Evolutionary conservation across 1,284 basidiomycete species (phyloP).

Genomic region (Cutaneotrichosporon mucoides): DNA sequence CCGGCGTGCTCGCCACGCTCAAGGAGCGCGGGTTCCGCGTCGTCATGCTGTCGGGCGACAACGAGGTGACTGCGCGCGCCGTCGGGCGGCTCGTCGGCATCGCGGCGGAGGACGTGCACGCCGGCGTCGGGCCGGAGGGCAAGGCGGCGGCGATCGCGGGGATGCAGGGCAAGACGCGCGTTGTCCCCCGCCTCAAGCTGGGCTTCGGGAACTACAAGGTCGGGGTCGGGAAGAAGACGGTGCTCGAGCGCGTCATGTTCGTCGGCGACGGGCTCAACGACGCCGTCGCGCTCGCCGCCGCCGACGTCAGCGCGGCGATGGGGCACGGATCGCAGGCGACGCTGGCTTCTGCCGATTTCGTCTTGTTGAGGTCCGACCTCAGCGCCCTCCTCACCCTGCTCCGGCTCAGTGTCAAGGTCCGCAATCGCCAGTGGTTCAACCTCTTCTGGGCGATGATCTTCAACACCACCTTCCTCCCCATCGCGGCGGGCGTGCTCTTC

Average conservation of each 20-base stretch:
- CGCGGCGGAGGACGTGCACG: conserved; percentile 69
- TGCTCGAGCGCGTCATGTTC: conserved; percentile 67
- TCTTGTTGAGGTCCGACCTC: conserved; percentile 92
- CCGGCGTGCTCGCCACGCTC: conserved; percentile 70
- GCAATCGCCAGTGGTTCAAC: conserved; percentile 76
- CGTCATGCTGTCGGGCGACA: conserved; percentile 86
- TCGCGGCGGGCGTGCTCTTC: conserved; percentile 94
- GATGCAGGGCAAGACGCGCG: conserved; percentile 8
- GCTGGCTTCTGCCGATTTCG: conserved; percentile 94
- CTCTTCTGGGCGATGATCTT: conserved; percentile 90
- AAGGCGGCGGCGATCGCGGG: conserved; percentile 57
- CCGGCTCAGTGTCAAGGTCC: conserved; percentile 82
- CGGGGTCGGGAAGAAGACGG: neutral
- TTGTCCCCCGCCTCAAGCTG: neutral
- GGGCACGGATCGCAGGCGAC: conserved; percentile 96
- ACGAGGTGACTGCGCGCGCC: conserved; percentile 72
- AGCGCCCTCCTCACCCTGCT: conserved; percentile 94
- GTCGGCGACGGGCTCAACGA: conserved; percentile 99
- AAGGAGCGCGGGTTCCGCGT: conserved; percentile 82
- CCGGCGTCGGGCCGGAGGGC: conserved; percentile 86
- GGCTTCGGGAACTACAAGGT: too few species aligned
- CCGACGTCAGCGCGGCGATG: conserved; percentile 91
- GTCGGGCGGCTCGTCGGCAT: conserved; percentile 85
- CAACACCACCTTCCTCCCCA: conserved; percentile 90
- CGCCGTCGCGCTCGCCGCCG: conserved; percentile 90